Conservation (phyloP, 345 rosid genomes). For the Gossypium thurberi region DNA sequence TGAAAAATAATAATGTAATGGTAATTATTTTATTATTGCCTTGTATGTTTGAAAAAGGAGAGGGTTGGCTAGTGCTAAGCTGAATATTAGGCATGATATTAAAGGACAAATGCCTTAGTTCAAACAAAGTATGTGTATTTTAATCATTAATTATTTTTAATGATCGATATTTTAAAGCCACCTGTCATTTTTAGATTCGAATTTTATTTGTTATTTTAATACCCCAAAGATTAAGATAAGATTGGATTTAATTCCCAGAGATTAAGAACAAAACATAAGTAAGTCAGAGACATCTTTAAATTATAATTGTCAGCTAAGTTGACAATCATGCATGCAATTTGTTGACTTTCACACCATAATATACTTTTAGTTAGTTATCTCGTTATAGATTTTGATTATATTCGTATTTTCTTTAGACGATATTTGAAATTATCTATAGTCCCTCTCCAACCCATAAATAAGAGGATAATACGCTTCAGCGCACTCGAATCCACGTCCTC, state of each 20-base stretch:
- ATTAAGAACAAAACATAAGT: neutral
- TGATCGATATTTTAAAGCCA: neutral
- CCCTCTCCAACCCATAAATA: too few relatives aligned
- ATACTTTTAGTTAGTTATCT: too few relatives aligned
- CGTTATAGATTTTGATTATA: too few relatives aligned
- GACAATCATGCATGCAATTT: constrained; percentile 23
- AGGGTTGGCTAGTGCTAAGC: neutral
- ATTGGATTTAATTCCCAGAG: neutral
- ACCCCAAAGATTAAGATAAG: neutral
- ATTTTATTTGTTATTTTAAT: neutral
- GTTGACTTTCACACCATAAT: constrained; percentile 8
- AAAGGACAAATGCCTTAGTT: constrained; percentile 1
- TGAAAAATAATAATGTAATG: too few relatives aligned
- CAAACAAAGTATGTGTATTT: neutral
- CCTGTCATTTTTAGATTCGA: neutral
- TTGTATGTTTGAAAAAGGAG: neutral
- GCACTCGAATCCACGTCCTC: accelerated
- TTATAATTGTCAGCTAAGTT: constrained; percentile 24
- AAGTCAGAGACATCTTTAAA: neutral
- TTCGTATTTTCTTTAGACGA: too few relatives aligned
- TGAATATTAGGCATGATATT: neutral
- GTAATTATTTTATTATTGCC: too few relatives aligned
- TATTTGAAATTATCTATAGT: too few relatives aligned
- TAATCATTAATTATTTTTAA: neutral
- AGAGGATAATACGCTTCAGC: too few relatives aligned